Conservation (phyloP, 371 early-diverging fungal species). For the Paraphysoderma sedebokerense region DNA sequence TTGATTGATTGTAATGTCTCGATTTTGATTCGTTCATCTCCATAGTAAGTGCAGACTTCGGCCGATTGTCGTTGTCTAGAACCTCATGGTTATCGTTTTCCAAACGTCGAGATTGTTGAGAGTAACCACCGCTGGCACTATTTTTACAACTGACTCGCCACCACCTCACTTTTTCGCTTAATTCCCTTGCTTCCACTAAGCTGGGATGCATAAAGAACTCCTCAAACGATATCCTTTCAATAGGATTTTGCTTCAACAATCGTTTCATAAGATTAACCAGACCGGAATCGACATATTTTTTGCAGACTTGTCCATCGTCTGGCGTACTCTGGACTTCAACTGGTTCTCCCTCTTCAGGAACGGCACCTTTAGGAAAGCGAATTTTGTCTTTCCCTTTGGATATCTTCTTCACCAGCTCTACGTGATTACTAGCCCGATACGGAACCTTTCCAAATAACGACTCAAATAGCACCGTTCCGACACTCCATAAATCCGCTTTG, state of each 20-base stretch:
- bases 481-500: slow-evolving; percentile 91
- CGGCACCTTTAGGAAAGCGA: slow-evolving; percentile 61
- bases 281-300: slow-evolving; percentile 33
- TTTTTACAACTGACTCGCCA: neutral
- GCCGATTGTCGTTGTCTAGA: neutral
- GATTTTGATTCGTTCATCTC: neutral
- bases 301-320: neutral
- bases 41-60: neutral
- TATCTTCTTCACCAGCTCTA: slow-evolving; percentile 73
- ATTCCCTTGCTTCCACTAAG: slow-evolving; percentile 9
- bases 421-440: slow-evolving; percentile 80
- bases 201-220: slow-evolving; percentile 78
- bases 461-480: slow-evolving; percentile 89
- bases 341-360: neutral
- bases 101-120: neutral
- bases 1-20: neutral
- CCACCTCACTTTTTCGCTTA: neutral
- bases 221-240: slow-evolving; percentile 72
- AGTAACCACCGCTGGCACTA: neutral
- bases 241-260: slow-evolving; percentile 65
- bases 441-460: slow-evolving; percentile 80
- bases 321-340: neutral
- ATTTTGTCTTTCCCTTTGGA: slow-evolving; percentile 62
- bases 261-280: slow-evolving; percentile 63
- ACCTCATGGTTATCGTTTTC: neutral